Evolutionary conservation across 768 basidiomycete species (phyloP), one percentile per base, ranked within the genome.

Genomic region (Boletus reticuloceps): DNA sequence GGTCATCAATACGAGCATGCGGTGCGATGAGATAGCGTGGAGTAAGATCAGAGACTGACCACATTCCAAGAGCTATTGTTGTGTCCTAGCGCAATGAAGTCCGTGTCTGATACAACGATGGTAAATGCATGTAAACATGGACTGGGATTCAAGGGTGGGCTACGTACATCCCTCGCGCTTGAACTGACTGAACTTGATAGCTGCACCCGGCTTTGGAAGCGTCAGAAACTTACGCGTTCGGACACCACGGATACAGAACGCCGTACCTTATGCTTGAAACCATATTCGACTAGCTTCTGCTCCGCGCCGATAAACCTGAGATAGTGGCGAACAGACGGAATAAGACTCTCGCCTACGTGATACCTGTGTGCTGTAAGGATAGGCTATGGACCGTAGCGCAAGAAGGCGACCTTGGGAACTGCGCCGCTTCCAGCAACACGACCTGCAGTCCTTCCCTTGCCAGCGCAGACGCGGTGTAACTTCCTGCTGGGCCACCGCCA

Each of bases 11-110:
- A 40, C 3, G 14, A 40, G 14, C 32, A 25, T 27, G 16, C 34
- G 29, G 29, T 27, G 22, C 6, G 29, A 31, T 41, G 14, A 39
- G 31, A 17, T 9, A 8, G 19, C 11, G 19, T 20, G 7, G 6
- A 37, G 38, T 12, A 20, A 5, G 19, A 10, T 13, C 19, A 25
- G 39, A 46, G 27, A 76, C 81, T 53, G 53, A 82, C 82, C 55
- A 87, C 83, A 62, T 87, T 86, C 83, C 84, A 86, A 0, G 85
- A 71, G 46, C 67, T 69, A 53, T 83, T 83, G 1, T 67, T 60
- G 8, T 75, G 75, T 50, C 81, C 79, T 5, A 78, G 64, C 12
- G 77, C 75, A 55, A 82, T 69, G 59, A 86, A 86, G 62, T 86
- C 81, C 4, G 84, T 80, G 63, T 83, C 82, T 85, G 51, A n/a